Evolutionary conservation across 1,284 basidiomycete species (phyloP).

Genomic region (Pseudozyma hubeiensis): DNA sequence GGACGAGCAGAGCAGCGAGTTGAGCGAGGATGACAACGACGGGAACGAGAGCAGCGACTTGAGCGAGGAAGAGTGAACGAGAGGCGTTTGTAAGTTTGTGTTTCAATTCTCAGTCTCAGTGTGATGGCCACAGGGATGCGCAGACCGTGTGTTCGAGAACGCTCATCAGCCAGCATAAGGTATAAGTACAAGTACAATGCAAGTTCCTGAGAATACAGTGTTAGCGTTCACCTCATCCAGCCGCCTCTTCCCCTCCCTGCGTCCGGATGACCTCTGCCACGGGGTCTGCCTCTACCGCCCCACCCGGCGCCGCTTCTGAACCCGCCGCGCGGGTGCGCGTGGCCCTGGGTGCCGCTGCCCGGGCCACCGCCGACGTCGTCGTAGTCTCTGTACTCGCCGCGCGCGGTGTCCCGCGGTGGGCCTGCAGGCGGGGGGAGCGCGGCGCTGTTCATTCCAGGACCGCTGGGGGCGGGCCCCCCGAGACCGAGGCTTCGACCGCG

Average conservation of each 20-base stretch:
- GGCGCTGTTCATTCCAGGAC: not conserved
- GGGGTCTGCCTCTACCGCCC: conserved; percentile 7
- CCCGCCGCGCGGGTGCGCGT: conserved; percentile 10
- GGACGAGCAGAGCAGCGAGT: conserved; percentile 17
- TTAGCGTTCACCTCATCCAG: conserved; percentile 15
- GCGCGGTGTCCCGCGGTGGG: not conserved
- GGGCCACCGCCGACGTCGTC: conserved; percentile 9
- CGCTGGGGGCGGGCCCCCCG: conserved; percentile 1
- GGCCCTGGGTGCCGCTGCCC: not conserved
- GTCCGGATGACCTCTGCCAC: not conserved
- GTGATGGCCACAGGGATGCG: no score
- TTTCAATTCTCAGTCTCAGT: no score
- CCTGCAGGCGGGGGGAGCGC: not conserved
- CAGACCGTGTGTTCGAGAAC: no score
- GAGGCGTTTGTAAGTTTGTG: not conserved
- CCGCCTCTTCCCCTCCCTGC: conserved; percentile 22
- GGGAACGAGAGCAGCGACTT: conserved; percentile 22
- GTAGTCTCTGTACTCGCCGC: conserved; percentile 19
- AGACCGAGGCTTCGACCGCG: conserved; percentile 20
- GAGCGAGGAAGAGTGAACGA: conserved; percentile 21
- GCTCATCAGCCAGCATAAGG: no score
- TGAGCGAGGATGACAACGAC: conserved; percentile 20
- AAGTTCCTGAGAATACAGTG: not conserved
- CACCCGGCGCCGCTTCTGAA: conserved; percentile 9
- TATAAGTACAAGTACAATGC: no score